These are phyloP conservation scores for Phytopythium kandeliae DNA, from an alignment of 352 stramenopile species.

Conservation along the genomic window DNA sequence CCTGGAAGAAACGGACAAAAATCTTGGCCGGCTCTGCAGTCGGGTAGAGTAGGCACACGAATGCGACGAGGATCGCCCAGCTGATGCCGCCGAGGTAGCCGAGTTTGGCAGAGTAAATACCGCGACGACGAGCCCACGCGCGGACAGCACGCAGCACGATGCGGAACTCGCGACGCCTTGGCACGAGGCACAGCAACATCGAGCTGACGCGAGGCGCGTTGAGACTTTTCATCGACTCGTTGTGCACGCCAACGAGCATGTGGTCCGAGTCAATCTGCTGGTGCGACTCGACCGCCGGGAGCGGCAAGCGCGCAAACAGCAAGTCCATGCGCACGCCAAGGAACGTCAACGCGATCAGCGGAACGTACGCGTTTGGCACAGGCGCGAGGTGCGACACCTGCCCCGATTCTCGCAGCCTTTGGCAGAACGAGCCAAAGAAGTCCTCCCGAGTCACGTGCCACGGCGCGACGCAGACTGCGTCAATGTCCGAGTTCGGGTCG, in stretches of 20 bases:
- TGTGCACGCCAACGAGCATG: conserved; percentile 91
- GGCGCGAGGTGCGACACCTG: conserved; percentile 73
- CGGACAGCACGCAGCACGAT: conserved; percentile 71
- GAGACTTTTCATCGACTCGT: conserved; percentile 92
- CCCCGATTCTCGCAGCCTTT: conserved; percentile 49
- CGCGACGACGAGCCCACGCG: conserved; percentile 79
- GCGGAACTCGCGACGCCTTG: conserved; percentile 86
- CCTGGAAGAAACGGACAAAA: conserved; percentile 82
- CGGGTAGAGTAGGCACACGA: conserved; percentile 90
- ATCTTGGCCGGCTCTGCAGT: conserved; percentile 62
- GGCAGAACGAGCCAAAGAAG: conserved; percentile 81
- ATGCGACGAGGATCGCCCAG: conserved; percentile 96
- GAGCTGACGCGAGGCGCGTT: conserved; percentile 95
- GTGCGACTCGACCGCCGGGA: conserved; percentile 52
- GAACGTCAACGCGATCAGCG: conserved; percentile 89
- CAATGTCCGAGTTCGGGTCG: conserved; percentile 79
- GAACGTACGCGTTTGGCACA: conserved; percentile 89
- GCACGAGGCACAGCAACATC: conserved; percentile 91
- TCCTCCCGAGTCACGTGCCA: conserved; percentile 80
- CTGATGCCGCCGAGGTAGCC: conserved; percentile 98
- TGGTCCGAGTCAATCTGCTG: conserved; percentile 84
- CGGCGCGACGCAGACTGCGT: conserved; percentile 76
- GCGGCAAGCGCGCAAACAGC: conserved; percentile 82
- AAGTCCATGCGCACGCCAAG: conserved; percentile 88
- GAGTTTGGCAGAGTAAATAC: conserved; percentile 96